Conservation (phyloP, 164 flowering plant species). For the Vitis vinifera region ASM3070453v1 NC_081822.1:6779001-6779500, state of each 20-base stretch:
- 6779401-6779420: too few species aligned
- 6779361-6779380: neutral
- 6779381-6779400: too few species aligned
- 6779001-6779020: conserved; percentile 76
- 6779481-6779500: too few species aligned
- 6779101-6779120: neutral
- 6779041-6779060: conserved; percentile 58
- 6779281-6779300: conserved; percentile 53
- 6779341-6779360: neutral
- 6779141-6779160: too few species aligned
- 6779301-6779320: conserved; percentile 57
- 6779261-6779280: conserved; percentile 62
- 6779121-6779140: neutral
- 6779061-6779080: conserved; percentile 48
- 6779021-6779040: conserved; percentile 97
- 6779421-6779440: too few species aligned
- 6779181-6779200: neutral
- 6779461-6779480: too few species aligned
- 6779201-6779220: neutral
- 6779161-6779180: too few species aligned
- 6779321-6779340: conserved; percentile 40
- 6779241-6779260: conserved; percentile 68
- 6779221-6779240: conserved; percentile 54
- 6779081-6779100: neutral
- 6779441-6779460: too few species aligned